These are phyloP conservation scores for Flaveria brownii DNA, from an alignment of 129 eudicot genomes.

Conservation along the genomic window DNA sequence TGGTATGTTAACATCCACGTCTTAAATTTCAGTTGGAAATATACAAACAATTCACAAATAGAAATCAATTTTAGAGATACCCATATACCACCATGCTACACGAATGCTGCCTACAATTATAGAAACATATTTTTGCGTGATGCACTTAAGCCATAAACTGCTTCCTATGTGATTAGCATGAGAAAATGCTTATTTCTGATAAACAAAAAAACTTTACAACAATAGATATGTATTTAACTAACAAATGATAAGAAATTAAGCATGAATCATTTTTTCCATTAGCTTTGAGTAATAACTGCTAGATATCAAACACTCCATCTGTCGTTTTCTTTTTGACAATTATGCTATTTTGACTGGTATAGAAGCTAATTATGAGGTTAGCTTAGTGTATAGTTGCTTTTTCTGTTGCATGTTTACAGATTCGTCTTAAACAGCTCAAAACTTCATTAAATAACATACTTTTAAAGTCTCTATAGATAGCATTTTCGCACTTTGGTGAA, in stretches of 20 bases:
- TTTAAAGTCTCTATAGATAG: not conserved
- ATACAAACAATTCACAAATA: not conserved
- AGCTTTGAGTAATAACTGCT: not conserved
- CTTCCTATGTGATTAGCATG: constrained; percentile 2
- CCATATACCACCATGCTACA: constrained; percentile 8
- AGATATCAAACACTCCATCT: not conserved
- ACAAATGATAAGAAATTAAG: not conserved
- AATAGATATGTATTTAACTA: not conserved
- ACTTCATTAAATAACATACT: not conserved
- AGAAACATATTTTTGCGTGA: not conserved
- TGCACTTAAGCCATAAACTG: constrained; percentile 4
- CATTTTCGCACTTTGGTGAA: not conserved
- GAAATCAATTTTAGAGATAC: not conserved
- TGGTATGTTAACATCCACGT: constrained; percentile 6
- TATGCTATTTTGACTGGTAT: not conserved
- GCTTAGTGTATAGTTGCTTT: not conserved
- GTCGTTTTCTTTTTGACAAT: not conserved
- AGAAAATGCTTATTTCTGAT: constrained; percentile 7
- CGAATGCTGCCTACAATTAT: not conserved
- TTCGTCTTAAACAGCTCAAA: constrained; percentile 6
- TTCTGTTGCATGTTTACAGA: not conserved
- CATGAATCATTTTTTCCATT: not conserved
- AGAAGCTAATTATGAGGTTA: not conserved
- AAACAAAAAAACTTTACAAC: not conserved
- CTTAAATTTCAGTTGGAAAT: not conserved